phyloP scores from a whole-genome alignment of 176 grass and related monocot genomes.

The Cenchrus americanus region DNA sequence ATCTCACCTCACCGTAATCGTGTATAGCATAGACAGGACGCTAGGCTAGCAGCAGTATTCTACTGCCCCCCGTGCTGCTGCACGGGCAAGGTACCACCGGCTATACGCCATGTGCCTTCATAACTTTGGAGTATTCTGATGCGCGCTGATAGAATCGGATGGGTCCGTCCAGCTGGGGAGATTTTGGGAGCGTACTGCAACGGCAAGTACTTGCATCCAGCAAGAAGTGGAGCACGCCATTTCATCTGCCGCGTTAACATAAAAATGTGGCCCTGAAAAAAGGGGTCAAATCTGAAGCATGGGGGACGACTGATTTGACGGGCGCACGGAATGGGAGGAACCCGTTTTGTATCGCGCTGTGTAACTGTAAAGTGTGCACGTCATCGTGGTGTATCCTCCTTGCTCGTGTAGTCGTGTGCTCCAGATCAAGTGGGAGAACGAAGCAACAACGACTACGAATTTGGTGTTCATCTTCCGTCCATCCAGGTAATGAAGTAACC shows the following conservation, averaged over 20 bases:
- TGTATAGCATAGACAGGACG: neutral
- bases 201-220: neutral
- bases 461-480: too few relatives aligned
- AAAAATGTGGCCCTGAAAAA: neutral
- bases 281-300: conserved; percentile 25
- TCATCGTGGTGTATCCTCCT: neutral
- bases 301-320: conserved; percentile 15
- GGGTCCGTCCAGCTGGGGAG: neutral
- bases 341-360: neutral
- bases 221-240: neutral
- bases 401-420: neutral
- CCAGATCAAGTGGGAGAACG: neutral
- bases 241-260: neutral
- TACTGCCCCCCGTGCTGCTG: neutral
- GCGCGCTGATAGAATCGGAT: neutral
- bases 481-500: too few relatives aligned
- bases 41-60: neutral
- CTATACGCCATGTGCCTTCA: conserved; percentile 19
- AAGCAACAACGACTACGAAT: too few relatives aligned
- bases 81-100: neutral
- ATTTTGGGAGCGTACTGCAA: conserved; percentile 37
- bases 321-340: conserved; percentile 40
- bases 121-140: neutral
- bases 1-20: conserved; percentile 8
- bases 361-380: neutral